Evolutionary conservation across 305 asterid species (phyloP).

Genomic region (Stenogyne calaminthoides): DNA sequence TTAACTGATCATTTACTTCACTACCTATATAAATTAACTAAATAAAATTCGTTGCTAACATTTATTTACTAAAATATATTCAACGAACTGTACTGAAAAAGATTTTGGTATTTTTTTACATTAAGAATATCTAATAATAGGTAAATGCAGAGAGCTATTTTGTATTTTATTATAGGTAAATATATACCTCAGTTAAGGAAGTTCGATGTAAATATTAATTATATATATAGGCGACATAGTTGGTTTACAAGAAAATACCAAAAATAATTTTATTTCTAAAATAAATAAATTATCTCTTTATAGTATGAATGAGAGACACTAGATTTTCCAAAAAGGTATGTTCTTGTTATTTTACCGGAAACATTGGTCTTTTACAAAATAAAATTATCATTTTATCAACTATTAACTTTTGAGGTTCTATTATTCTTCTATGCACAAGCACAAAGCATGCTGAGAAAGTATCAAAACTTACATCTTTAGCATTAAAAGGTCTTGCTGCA

Average conservation of each 20-base stretch:
- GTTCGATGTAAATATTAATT: too few species aligned
- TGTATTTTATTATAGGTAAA: background rate
- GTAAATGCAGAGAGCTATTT: background rate
- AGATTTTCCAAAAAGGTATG: background rate
- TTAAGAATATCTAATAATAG: background rate
- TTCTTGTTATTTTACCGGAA: background rate
- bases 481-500: slow-evolving; percentile 41
- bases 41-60: background rate
- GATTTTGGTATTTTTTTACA: background rate
- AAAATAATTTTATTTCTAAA: too few species aligned
- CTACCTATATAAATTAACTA: background rate
- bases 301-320: background rate
- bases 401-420: background rate
- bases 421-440: background rate
- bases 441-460: slow-evolving; percentile 13
- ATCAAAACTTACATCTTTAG: slow-evolving; percentile 55
- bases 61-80: background rate
- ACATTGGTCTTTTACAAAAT: background rate
- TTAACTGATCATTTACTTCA: background rate
- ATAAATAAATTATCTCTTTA: background rate
- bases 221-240: background rate
- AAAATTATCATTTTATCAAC: too few species aligned
- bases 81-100: background rate
- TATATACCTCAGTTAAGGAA: too few species aligned
- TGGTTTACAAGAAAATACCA: background rate